phyloP scores from a whole-genome alignment of 805 yeast genomes.

The Myxozyma vanderwaltii region DNA sequence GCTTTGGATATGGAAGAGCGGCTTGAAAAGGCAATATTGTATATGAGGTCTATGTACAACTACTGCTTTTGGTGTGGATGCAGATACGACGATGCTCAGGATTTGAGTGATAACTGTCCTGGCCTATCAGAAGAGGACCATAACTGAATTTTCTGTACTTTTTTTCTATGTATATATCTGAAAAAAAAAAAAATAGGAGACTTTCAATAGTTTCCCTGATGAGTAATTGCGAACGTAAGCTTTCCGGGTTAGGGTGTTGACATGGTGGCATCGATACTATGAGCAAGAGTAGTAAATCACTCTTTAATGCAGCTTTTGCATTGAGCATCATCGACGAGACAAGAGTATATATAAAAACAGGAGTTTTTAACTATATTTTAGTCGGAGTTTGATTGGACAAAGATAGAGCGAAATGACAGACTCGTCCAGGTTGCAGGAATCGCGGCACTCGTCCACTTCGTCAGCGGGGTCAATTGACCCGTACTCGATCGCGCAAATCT shows the following conservation, averaged over 20 bases:
- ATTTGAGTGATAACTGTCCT: constrained; percentile 52
- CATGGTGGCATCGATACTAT: too few species aligned
- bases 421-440: background rate
- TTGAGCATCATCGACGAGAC: too few species aligned
- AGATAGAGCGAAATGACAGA: background rate
- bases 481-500: constrained; percentile 64
- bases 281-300: too few species aligned
- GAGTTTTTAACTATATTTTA: too few species aligned
- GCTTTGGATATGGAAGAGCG: constrained; percentile 39
- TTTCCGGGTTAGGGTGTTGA: too few species aligned
- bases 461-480: constrained; percentile 53
- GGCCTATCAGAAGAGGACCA: constrained; percentile 53
- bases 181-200: too few species aligned
- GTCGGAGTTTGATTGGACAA: too few species aligned
- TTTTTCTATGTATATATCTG: too few species aligned
- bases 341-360: too few species aligned
- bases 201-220: too few species aligned
- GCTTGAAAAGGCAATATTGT: constrained; percentile 44
- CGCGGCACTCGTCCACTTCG: constrained; percentile 20
- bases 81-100: constrained; percentile 44
- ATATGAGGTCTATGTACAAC: constrained; percentile 46
- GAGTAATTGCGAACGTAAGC: too few species aligned
- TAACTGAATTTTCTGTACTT: constrained; percentile 5
- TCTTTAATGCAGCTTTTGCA: too few species aligned
- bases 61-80: constrained; percentile 59